Evolutionary conservation across 345 rosid species (phyloP), one percentile per base, ranked within the genome.

Genomic region (Rhizophora apiculata): DNA sequence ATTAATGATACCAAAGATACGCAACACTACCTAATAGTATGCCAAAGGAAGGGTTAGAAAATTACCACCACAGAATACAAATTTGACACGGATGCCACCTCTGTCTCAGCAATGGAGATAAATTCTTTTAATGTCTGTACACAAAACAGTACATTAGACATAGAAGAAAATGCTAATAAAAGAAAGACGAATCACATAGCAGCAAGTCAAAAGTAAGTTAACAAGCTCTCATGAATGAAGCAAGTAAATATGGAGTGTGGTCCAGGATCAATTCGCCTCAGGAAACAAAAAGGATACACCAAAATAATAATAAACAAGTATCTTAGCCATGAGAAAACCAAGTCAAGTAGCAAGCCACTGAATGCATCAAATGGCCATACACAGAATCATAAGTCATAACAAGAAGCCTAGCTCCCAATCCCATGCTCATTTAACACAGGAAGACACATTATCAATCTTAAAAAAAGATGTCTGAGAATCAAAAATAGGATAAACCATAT

Each of bases 11-110:
- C 49, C 27, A 22, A 11, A 56, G 8, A 34, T 32, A 5, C 53
- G 2, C 27, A 18, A 37, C 13, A 52, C 4, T 22, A 24, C 21
- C 29, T 19, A 19, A 13, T 27, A 21, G n/a, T 21, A 26, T 49
- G 21, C 10, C 20, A 21, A 56, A 46, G 20, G 16, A 55, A 55
- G 16, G 21, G 32, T 27, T n/a, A n/a, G 80, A 13, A 78, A 65
- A 37, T 85, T 89, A 96, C 99, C 98, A 88, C 99, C 22, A 84
- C 85, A 30, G 91, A 79, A 70, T 96, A 96, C 27, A 96, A 85
- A 79, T 77, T 90, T 36, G 97, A 79, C 76, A 92, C 87, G 19
- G 86, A 82, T 54, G 80, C 82, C 80, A 85, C 99, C 85, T 96
- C 99, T 54, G 80, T 67, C 87, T 85, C 96, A 60, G 99, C 92